Evolutionary conservation across 345 rosid species (phyloP).

Genomic region (Gossypium arboreum): DNA sequence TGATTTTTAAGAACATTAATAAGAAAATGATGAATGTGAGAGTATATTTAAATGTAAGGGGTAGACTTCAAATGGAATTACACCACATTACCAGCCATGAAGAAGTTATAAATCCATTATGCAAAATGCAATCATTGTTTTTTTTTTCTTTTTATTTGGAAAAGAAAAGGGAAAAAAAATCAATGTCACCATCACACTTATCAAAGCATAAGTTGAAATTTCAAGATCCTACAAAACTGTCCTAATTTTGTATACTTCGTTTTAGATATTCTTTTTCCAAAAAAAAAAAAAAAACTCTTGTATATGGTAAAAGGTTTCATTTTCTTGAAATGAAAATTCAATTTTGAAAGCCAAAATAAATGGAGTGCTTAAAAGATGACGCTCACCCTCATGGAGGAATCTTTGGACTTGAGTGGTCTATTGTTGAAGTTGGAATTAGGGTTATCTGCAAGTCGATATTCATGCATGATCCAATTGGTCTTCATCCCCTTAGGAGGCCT

Average conservation of each 20-base stretch:
- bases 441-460: constrained; percentile 68
- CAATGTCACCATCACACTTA: constrained; percentile 7
- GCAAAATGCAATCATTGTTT: neutral
- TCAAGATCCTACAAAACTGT: neutral
- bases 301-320: neutral
- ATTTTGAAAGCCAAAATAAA: neutral
- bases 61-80: neutral
- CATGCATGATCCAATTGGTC: constrained; percentile 99
- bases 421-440: constrained; percentile 19
- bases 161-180: neutral
- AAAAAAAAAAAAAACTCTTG: too few relatives aligned
- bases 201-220: neutral
- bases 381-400: constrained; percentile 89
- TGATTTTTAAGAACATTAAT: too few relatives aligned
- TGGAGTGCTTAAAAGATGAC: neutral
- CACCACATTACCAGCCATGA: neutral
- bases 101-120: neutral
- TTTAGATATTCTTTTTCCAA: neutral
- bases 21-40: neutral
- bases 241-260: neutral
- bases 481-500: constrained; percentile 90
- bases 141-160: neutral
- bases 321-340: neutral
- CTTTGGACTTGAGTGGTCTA: constrained; percentile 46
- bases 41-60: neutral